phyloP scores from a whole-genome alignment of 2,329 filamentous ascomycete species.

The Phialocephala subalpina region DNA sequence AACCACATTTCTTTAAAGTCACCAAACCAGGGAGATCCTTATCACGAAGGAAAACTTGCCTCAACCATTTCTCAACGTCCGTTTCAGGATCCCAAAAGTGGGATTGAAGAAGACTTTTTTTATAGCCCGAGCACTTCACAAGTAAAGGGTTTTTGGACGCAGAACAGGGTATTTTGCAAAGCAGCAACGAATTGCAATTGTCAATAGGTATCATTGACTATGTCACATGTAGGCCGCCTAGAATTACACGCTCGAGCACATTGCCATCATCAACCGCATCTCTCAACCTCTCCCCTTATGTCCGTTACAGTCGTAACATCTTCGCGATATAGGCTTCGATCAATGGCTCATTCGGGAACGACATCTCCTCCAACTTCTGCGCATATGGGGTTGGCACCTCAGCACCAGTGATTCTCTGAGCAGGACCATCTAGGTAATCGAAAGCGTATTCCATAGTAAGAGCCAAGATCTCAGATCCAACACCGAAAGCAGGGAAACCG shows the following conservation, averaged over 20 bases:
- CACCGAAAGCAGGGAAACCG: slow-evolving; percentile 94
- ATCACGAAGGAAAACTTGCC: too few relatives aligned
- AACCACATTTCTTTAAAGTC: too few relatives aligned
- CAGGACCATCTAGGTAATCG: slow-evolving; percentile 95
- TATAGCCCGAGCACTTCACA: too few relatives aligned
- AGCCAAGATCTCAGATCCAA: slow-evolving; percentile 91
- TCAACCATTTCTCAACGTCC: too few relatives aligned
- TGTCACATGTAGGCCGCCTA: slow-evolving; percentile 30
- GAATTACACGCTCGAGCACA: slow-evolving; percentile 28
- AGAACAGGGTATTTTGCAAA: not conserved
- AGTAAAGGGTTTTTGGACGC: not conserved
- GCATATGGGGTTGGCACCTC: slow-evolving; percentile 98
- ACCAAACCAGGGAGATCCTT: too few relatives aligned
- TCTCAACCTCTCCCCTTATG: not conserved
- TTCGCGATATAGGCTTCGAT: slow-evolving; percentile 91
- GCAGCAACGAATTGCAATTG: slow-evolving; percentile 19
- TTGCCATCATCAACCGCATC: slow-evolving; percentile 13
- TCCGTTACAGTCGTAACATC: slow-evolving; percentile 77
- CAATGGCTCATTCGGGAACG: slow-evolving; percentile 88
- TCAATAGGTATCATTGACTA: slow-evolving; percentile 32
- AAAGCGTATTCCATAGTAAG: slow-evolving; percentile 97
- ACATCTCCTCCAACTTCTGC: slow-evolving; percentile 90
- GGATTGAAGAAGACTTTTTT: too few relatives aligned
- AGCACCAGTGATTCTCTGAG: slow-evolving; percentile 92
- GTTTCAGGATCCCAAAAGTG: too few relatives aligned